Conservation (phyloP, 2,329 filamentous ascomycete genomes). For the Dothideomycetes sp. region DNA sequence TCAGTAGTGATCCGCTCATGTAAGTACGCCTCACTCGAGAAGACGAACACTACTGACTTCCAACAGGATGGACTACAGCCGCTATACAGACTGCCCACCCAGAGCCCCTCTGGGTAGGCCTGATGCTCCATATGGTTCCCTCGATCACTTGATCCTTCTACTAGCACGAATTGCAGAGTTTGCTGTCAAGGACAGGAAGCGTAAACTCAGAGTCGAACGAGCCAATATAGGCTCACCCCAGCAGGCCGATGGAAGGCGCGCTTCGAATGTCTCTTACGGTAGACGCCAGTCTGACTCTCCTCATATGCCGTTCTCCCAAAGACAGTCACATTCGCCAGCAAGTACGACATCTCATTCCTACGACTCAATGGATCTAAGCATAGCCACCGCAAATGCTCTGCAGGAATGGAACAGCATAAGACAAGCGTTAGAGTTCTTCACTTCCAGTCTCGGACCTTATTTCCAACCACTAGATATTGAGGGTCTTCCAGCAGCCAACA, state of each 20-base stretch:
- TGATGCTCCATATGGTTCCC: constrained; percentile 76
- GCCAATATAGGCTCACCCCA: constrained; percentile 39
- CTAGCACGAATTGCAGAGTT: constrained; percentile 74
- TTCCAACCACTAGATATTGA: constrained; percentile 70
- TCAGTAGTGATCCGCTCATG: constrained; percentile 80
- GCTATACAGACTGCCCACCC: constrained; percentile 82
- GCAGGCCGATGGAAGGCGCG: background rate
- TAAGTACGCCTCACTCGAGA: constrained; percentile 42
- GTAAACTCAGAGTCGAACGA: constrained; percentile 64
- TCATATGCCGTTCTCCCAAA: constrained; percentile 15
- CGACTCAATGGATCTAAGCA: constrained; percentile 49
- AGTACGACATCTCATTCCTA: constrained; percentile 28
- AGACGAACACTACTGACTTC: constrained; percentile 19
- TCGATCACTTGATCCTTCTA: constrained; percentile 77
- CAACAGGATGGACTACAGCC: constrained; percentile 63
- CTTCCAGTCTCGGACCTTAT: constrained; percentile 57
- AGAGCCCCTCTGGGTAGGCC: constrained; percentile 67
- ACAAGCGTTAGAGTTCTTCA: constrained; percentile 59
- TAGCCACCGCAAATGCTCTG: constrained; percentile 59
- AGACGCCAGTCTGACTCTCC: constrained; percentile 14
- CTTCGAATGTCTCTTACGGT: constrained; percentile 1
- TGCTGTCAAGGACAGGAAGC: constrained; percentile 61
- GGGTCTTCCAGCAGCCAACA: constrained; percentile 48
- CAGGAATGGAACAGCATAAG: constrained; percentile 71
- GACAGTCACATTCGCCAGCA: constrained; percentile 2